Percentiles rank a stretch among this genome's conserved stretches.
phyloP scores from a whole-genome alignment of 805 yeast genomes.

The Pichia californica region DNA sequence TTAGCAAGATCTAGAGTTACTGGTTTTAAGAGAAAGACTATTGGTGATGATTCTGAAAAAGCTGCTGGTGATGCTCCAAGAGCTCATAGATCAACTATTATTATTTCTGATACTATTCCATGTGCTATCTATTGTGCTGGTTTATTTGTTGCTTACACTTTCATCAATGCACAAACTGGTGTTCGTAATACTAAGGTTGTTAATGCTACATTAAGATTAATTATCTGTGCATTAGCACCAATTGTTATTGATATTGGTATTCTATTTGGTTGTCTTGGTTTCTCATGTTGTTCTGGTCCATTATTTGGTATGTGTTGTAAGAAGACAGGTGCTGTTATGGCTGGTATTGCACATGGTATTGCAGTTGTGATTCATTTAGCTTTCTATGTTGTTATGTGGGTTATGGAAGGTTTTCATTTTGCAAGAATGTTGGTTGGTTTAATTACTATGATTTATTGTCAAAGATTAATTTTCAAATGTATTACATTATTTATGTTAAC shows the following conservation, averaged over 20 bases:
- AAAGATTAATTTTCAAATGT: slow-evolving; percentile 80
- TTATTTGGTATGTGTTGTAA: slow-evolving; percentile 90
- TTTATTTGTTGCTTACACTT: slow-evolving; percentile 73
- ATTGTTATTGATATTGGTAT: slow-evolving; percentile 86
- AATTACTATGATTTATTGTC: slow-evolving; percentile 75
- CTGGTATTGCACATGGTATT: slow-evolving; percentile 93
- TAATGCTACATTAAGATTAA: slow-evolving; percentile 64
- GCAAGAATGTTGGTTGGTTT: slow-evolving; percentile 83
- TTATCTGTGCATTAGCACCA: slow-evolving; percentile 84
- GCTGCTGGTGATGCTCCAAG: slow-evolving; percentile 78
- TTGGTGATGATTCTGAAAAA: slow-evolving; percentile 75
- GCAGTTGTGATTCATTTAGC: slow-evolving; percentile 83
- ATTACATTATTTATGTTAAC: slow-evolving; percentile 75
- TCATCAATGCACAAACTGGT: slow-evolving; percentile 83
- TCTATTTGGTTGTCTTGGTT: slow-evolving; percentile 63
- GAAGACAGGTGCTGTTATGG: slow-evolving; percentile 92
- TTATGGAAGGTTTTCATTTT: slow-evolving; percentile 86
- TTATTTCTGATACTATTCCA: slow-evolving; percentile 68
- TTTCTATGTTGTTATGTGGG: slow-evolving; percentile 96
- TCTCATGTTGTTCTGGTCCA: slow-evolving; percentile 98
- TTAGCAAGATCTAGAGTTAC: slow-evolving; percentile 79
- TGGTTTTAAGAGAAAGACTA: slow-evolving; percentile 72
- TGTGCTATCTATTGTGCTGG: slow-evolving; percentile 70
- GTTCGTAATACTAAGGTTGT: slow-evolving; percentile 49
- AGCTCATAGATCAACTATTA: slow-evolving; percentile 71